Evolutionary conservation across 192 early-diverging fungal species (phyloP).

Genomic region (Backusella psychrophila): DNA sequence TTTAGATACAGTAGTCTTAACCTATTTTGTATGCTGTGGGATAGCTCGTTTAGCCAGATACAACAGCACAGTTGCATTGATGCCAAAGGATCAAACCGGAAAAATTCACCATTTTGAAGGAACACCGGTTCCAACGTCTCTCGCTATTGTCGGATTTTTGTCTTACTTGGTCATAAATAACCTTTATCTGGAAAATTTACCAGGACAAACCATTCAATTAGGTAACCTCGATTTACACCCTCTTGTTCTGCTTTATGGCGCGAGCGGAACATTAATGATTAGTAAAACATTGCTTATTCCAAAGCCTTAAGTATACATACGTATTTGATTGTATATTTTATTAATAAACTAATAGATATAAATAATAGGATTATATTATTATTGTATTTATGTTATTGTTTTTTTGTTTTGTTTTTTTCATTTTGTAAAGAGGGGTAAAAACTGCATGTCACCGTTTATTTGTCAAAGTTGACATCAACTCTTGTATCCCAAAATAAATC

Average conservation of each 20-base stretch:
- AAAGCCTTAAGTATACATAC: conserved; percentile 47
- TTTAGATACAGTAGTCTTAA: conserved; percentile 68
- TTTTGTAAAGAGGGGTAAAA: not conserved
- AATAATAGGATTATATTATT: not conserved
- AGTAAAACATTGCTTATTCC: conserved; percentile 71
- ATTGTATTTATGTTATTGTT: not conserved
- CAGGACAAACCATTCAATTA: conserved; percentile 17
- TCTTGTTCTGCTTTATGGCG: conserved; percentile 65
- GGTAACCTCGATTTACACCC: conserved; percentile 71
- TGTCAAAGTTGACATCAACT: not conserved
- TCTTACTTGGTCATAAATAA: conserved; percentile 49
- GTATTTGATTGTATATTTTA: not conserved
- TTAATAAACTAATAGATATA: not conserved
- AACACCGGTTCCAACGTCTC: conserved; percentile 80
- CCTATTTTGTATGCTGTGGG: conserved; percentile 82
- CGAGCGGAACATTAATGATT: conserved; percentile 78
- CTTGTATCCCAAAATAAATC: conserved; percentile 2
- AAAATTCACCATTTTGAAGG: conserved; percentile 86
- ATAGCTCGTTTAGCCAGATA: conserved; percentile 80
- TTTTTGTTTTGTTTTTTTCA: not conserved
- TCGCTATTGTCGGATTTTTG: conserved; percentile 62
- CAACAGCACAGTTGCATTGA: conserved; percentile 76
- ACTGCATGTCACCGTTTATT: not conserved
- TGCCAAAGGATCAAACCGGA: conserved; percentile 68
- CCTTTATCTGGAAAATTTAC: conserved; percentile 10